These are phyloP conservation scores for Protomyces inouyei DNA, from an alignment of 1,139 yeast genomes.

Conservation along the genomic window DNA sequence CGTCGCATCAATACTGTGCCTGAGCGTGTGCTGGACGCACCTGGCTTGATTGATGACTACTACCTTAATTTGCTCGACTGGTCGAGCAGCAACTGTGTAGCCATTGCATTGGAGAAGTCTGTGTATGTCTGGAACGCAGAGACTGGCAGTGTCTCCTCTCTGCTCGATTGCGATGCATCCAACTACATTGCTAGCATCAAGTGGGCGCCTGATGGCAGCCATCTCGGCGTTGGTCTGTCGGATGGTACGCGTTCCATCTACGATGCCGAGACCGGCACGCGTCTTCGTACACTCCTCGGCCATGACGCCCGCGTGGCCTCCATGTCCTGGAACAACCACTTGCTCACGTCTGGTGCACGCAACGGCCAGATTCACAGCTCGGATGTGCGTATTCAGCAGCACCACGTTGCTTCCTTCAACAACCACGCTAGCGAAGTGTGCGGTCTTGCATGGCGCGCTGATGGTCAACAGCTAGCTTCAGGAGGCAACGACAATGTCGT, in stretches of 20 bases:
- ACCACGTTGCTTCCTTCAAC: conserved; percentile 56
- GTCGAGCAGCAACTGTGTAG: conserved; percentile 78
- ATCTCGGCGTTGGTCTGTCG: conserved; percentile 75
- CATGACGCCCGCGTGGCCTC: conserved; percentile 74
- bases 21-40: conserved; percentile 92
- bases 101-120: conserved; percentile 79
- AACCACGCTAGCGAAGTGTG: conserved; percentile 87
- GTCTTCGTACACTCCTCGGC: conserved; percentile 70
- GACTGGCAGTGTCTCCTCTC: conserved; percentile 68
- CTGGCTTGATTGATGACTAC: conserved; percentile 89
- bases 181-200: conserved; percentile 62
- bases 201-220: conserved; percentile 92
- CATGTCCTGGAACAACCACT: conserved; percentile 79
- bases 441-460: conserved; percentile 80
- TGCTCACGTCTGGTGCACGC: conserved; percentile 76
- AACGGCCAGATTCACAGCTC: conserved; percentile 81
- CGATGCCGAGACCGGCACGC: conserved; percentile 77
- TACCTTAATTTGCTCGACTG: conserved; percentile 82
- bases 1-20: conserved; percentile 83
- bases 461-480: conserved; percentile 79
- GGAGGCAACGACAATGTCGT: conserved; percentile 85
- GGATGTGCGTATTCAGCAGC: conserved; percentile 85
- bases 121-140: conserved; percentile 93
- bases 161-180: conserved; percentile 51
- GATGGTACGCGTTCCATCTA: conserved; percentile 87